These are phyloP conservation scores for Blastobotrys petasosporus DNA, from an alignment of 1,139 yeast genomes.

Conservation along the genomic window DNA sequence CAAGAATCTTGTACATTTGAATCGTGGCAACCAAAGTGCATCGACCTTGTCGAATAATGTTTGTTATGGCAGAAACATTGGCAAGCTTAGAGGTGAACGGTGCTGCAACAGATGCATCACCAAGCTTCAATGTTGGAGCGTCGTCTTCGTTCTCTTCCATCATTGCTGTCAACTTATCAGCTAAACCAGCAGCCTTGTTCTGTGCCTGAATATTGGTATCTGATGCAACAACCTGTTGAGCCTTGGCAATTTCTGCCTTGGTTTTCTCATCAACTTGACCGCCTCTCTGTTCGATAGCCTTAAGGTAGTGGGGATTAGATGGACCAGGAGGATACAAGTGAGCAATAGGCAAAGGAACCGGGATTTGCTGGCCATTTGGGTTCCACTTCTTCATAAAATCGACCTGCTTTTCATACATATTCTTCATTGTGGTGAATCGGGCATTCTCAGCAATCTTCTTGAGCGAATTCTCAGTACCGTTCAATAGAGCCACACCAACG, in stretches of 20 bases:
- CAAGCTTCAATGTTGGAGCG: slow-evolving; percentile 88
- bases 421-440: slow-evolving; percentile 57
- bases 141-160: slow-evolving; percentile 71
- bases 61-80: slow-evolving; percentile 86
- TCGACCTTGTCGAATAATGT: slow-evolving; percentile 96
- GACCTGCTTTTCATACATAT: slow-evolving; percentile 79
- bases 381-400: slow-evolving; percentile 75
- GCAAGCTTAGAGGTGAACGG: slow-evolving; percentile 95
- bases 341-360: slow-evolving; percentile 83
- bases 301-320: slow-evolving; percentile 76
- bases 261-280: slow-evolving; percentile 46
- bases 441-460: slow-evolving; percentile 81
- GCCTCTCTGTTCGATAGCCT: slow-evolving; percentile 80
- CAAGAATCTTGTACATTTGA: slow-evolving; percentile 97
- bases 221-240: slow-evolving; percentile 31
- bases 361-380: slow-evolving; percentile 67
- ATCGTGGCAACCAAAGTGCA: slow-evolving; percentile 96
- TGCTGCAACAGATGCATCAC: slow-evolving; percentile 99
- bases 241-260: slow-evolving; percentile 57
- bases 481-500: slow-evolving; percentile 91
- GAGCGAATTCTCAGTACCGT: slow-evolving; percentile 94
- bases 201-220: slow-evolving; percentile 30
- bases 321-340: slow-evolving; percentile 97
- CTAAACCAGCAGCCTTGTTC: slow-evolving; percentile 50
- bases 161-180: slow-evolving; percentile 67